Conservation (phyloP, 1,284 basidiomycete species). For the Apiotrichum akiyoshidainum region DNA sequence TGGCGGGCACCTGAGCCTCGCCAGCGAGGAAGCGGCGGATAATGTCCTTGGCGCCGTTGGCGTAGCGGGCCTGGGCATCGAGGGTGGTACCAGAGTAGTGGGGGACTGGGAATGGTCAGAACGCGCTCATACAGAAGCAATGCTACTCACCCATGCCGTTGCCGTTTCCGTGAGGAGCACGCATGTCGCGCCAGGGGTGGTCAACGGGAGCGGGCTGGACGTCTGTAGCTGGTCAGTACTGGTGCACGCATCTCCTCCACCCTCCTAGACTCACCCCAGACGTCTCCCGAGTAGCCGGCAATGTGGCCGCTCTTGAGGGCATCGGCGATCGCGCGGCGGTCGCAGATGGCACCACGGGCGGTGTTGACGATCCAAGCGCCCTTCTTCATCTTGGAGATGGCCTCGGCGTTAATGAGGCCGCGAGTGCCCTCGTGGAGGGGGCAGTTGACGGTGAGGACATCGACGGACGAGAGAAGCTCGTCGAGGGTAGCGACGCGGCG, state of each 20-base stretch:
- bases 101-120: not conserved
- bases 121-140: too few species aligned
- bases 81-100: slow-evolving; percentile 87
- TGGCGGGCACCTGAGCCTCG: slow-evolving; percentile 69
- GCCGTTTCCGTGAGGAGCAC: slow-evolving; percentile 73
- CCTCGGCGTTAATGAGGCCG: slow-evolving; percentile 75
- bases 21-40: slow-evolving; percentile 70
- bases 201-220: slow-evolving; percentile 80
- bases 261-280: slow-evolving; percentile 53
- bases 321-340: slow-evolving; percentile 72
- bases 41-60: slow-evolving; percentile 73
- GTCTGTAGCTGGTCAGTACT: slow-evolving; percentile 47
- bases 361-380: slow-evolving; percentile 89
- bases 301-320: slow-evolving; percentile 77
- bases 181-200: slow-evolving; percentile 80
- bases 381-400: slow-evolving; percentile 86
- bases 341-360: slow-evolving; percentile 87
- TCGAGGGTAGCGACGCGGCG: slow-evolving; percentile 77
- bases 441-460: slow-evolving; percentile 61
- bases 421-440: slow-evolving; percentile 85
- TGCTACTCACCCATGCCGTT: slow-evolving; percentile 63
- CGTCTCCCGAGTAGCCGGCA: slow-evolving; percentile 66
- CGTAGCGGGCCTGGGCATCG: slow-evolving; percentile 88
- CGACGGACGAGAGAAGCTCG: slow-evolving; percentile 70
- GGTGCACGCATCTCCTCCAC: too few species aligned